Base-by-base conservation (phyloP, 768 basidiomycete species). In the Imleria badia region DNA sequence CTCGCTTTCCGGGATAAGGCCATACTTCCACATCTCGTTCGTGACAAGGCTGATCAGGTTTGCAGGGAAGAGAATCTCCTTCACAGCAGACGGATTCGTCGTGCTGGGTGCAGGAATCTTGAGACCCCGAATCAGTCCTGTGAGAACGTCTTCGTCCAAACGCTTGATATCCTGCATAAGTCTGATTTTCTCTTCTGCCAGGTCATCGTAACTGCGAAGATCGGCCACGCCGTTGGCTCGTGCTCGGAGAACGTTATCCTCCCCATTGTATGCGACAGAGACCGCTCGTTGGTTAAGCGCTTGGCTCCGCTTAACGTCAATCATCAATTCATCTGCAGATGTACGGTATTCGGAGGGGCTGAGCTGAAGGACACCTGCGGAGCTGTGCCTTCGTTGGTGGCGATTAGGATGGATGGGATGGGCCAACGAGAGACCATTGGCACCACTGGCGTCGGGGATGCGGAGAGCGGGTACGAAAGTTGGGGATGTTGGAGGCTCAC, bases 1-100 rank as follows among this genome's bases (percentile, higher is more conserved):
- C 72, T 98, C 97, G 75, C 94, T 96, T 73, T 99, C 97, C 15
- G 86, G 81, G 61, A 98, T 98, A 60, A 99, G 83, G 45, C 95
- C 94, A 65, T 96, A 94, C 73, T 97, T 98, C 97, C 97, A 98
- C 97, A 99, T 99, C 73, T 98, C 97, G 72, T 99, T 99, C n/a
- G 94, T 96, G 60, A 97, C 87, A 44, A 98, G 76, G 68, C 91
- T 93, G 73, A 99, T 98, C 55, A 99, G 83, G 71, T 98, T 98
- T 23, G 97, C 95, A 12, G 97, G 97, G 86, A 99, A 99, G 39
- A 99, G 80, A 50, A 99, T 94, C 71, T 99, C 97, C 73, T 98
- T 98, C 58, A 93, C 86, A 19, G 88, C 86, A n/a, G 94, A 91
- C 1, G 94, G 91, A 65, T 90, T 96, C 43, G 89, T 89, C 41